These are phyloP conservation scores for Phytophthora sansomeana DNA, from an alignment of 352 stramenopile species.

Conservation along the genomic window DNA sequence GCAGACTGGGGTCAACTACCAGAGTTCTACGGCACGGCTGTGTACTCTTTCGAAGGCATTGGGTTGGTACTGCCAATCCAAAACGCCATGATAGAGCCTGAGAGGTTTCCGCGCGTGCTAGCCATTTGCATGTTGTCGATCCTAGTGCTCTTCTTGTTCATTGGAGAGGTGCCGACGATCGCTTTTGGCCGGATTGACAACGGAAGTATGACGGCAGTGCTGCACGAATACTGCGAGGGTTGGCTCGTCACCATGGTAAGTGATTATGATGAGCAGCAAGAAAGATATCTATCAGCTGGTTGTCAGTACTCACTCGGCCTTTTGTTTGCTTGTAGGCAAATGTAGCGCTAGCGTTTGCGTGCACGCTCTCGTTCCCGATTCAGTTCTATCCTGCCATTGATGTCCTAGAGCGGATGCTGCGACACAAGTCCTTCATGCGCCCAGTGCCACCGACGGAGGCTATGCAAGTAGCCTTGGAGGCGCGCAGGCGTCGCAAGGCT, in stretches of 20 bases:
- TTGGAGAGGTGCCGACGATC: slow-evolving; percentile 72
- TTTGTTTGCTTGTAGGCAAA: slow-evolving; percentile 58
- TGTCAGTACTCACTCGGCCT: neutral
- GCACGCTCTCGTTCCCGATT: slow-evolving; percentile 81
- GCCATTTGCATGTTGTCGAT: slow-evolving; percentile 69
- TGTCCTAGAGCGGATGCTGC: slow-evolving; percentile 70
- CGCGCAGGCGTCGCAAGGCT: slow-evolving; percentile 38
- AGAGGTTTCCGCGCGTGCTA: slow-evolving; percentile 66
- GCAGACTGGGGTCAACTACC: slow-evolving; percentile 55
- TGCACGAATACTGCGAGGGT: slow-evolving; percentile 75
- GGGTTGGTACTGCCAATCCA: slow-evolving; percentile 80
- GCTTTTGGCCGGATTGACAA: slow-evolving; percentile 77
- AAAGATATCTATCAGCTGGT: too few relatives aligned
- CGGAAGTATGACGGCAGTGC: slow-evolving; percentile 81
- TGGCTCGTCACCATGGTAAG: slow-evolving; percentile 70
- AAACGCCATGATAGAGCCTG: slow-evolving; percentile 74
- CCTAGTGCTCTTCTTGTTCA: slow-evolving; percentile 79
- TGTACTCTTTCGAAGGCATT: slow-evolving; percentile 88
- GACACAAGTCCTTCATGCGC: slow-evolving; percentile 53
- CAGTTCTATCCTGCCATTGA: slow-evolving; percentile 85
- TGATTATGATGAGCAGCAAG: too few relatives aligned
- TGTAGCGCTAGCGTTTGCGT: slow-evolving; percentile 73
- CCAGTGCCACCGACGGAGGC: slow-evolving; percentile 41
- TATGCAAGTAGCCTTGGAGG: slow-evolving; percentile 26
- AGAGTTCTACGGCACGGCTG: slow-evolving; percentile 81